Evolutionary conservation across 129 eudicot species (phyloP), one percentile per base, ranked within the genome.

Genomic region (Saposhnikovia divaricata): DNA sequence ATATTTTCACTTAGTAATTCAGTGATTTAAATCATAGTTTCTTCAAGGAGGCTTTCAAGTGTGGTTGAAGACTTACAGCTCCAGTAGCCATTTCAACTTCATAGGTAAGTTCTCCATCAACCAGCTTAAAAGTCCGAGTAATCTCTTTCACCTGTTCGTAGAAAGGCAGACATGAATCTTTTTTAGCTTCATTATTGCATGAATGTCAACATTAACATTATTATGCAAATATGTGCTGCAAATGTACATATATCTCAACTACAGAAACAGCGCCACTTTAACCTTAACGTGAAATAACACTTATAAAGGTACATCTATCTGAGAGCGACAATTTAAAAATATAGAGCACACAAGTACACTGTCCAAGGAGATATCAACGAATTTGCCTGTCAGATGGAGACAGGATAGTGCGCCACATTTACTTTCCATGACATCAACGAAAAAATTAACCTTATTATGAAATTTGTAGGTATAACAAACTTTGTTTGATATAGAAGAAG

Each of bases 41-140:
- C 84, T 86, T 86, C 37, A 89, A 92, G 23, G 81, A 77, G 39
- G 93, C 97, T 79, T 73, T 91, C 83, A 91, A 79, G 82, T 91
- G 97, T 37, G 90, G 81, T 42, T 87, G 97, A 79, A 72, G 86
- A 72, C 25, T 43, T 38, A 82, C 84, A 76, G 83, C 80, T 78
- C 72, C 84, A 66, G 92, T 91, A 19, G 89, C 88, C 97, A 91
- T 91, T 40, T 83, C 92, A 72, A 91, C 93, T 23, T 74, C 89
- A 40, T 91, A 91, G 19, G 87, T 70, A 23, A 91, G 74, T 81
- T 87, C 92, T 40, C 85, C 90, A 70, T 83, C 68, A 75, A 79
- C 85, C 81, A 91, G 9, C 72, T 82, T 84, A 82, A 89, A 91
- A 55, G 84, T 89, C 50, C 93, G 85, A 59, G 80, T 61, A 57